Evolutionary conservation across 805 yeast genomes (phyloP).

Genomic region (Monosporozyma solicola): DNA sequence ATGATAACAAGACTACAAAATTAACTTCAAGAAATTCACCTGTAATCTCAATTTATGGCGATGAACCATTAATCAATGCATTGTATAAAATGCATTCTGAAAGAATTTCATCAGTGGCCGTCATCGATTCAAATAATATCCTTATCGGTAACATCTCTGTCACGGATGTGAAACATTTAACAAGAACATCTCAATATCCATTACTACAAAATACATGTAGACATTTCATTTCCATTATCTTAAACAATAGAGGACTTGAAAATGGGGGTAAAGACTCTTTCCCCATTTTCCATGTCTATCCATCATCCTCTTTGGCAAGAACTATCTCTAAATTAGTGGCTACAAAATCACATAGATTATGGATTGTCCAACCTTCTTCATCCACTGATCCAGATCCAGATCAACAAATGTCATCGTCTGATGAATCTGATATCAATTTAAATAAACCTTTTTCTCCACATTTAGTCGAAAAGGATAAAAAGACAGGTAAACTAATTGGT

Average conservation of each 20-base stretch:
- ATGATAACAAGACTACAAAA: conserved; percentile 34
- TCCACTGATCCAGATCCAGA: neutral
- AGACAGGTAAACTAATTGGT: conserved; percentile 78
- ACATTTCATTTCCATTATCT: conserved; percentile 78
- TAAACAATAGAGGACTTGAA: conserved; percentile 81
- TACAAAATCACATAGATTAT: conserved; percentile 81
- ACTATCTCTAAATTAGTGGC: conserved; percentile 94
- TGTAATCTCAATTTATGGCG: conserved; percentile 79
- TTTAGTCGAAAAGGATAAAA: conserved; percentile 37
- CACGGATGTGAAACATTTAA: conserved; percentile 84
- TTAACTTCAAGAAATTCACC: conserved; percentile 36
- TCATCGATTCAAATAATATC: conserved; percentile 67
- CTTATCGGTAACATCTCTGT: conserved; percentile 88
- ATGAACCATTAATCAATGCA: conserved; percentile 80
- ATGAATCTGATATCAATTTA: neutral
- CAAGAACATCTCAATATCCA: conserved; percentile 79
- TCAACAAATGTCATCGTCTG: conserved; percentile 5
- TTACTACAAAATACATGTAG: conserved; percentile 73
- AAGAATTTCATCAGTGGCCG: conserved; percentile 85
- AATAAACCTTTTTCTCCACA: conserved; percentile 13
- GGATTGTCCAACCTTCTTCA: conserved; percentile 58
- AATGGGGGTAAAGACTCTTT: conserved; percentile 74
- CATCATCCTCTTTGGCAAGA: conserved; percentile 69
- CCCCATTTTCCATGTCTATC: conserved; percentile 91
- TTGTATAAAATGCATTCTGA: conserved; percentile 74